Conservation (phyloP, 2,329 filamentous ascomycete species). For the Trichoderma gracile region DNA sequence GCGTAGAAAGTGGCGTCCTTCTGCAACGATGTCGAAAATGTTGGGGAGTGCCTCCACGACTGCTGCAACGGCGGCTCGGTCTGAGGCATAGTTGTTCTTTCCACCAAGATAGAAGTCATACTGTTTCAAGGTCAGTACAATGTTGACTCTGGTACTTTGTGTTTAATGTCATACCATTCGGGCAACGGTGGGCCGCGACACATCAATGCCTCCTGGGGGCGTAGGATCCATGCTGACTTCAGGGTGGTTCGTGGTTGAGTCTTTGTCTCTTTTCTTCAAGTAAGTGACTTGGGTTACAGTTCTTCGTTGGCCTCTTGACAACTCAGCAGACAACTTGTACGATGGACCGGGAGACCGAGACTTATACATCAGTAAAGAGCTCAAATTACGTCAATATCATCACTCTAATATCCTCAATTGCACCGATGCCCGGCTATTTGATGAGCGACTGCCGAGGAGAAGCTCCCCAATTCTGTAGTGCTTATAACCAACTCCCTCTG, state of each 20-base stretch:
- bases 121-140: not conserved
- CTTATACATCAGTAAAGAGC: not conserved
- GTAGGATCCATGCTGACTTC: not conserved
- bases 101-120: slow-evolving; percentile 16
- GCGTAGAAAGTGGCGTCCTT: slow-evolving; percentile 13
- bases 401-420: not conserved
- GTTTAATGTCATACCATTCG: slow-evolving; percentile 6
- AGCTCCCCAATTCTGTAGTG: not conserved
- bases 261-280: no score
- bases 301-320: no score
- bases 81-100: slow-evolving; percentile 10
- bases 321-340: no score
- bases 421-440: not conserved
- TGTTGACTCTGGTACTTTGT: no score
- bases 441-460: not conserved
- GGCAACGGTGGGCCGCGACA: slow-evolving; percentile 6
- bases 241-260: no score
- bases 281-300: no score
- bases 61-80: slow-evolving; percentile 10
- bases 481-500: not conserved
- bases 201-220: not conserved
- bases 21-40: slow-evolving; percentile 5
- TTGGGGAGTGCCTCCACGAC: slow-evolving; percentile 4
- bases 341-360: no score
- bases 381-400: not conserved